A percentile compares a stretch with the other conserved stretches of the same genome.
Evolutionary conservation across 179 eudicot species (phyloP).

Genomic region (Heliamphora pulchella): DNA sequence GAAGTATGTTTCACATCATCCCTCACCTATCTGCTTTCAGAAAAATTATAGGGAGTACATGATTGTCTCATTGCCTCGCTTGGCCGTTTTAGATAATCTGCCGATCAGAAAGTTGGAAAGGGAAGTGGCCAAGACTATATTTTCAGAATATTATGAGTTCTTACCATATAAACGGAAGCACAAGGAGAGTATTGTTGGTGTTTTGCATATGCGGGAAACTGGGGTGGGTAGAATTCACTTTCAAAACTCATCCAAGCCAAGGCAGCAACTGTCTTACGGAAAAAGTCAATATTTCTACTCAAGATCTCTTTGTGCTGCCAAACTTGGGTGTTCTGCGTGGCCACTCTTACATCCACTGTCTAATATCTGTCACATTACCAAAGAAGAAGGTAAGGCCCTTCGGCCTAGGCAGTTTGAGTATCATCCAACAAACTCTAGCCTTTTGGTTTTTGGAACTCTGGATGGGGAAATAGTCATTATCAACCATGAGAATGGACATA

Average conservation of each 20-base stretch:
- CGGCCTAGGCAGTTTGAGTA: slow-evolving; percentile 88
- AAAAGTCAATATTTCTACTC: slow-evolving; percentile 39
- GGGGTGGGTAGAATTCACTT: slow-evolving; percentile 22
- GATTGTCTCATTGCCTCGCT: slow-evolving; percentile 44
- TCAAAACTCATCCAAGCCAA: slow-evolving; percentile 19
- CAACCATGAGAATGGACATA: slow-evolving; percentile 61
- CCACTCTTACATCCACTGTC: slow-evolving; percentile 47
- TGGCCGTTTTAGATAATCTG: slow-evolving; percentile 46
- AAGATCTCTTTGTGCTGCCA: slow-evolving; percentile 70
- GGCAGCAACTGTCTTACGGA: slow-evolving; percentile 18
- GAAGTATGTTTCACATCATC: slow-evolving; percentile 48
- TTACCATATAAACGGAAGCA: slow-evolving; percentile 51
- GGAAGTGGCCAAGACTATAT: slow-evolving; percentile 36
- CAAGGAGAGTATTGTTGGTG: slow-evolving; percentile 34
- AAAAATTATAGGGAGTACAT: slow-evolving; percentile 53
- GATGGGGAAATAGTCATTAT: slow-evolving; percentile 73
- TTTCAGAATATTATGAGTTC: slow-evolving; percentile 50
- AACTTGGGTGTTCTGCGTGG: slow-evolving; percentile 52
- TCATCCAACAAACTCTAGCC: slow-evolving; percentile 60
- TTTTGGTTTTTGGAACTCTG: slow-evolving; percentile 74
- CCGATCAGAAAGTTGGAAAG: slow-evolving; percentile 35
- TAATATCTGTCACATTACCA: slow-evolving; percentile 25
- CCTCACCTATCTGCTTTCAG: slow-evolving; percentile 61
- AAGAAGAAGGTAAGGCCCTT: slow-evolving; percentile 38
- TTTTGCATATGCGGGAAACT: slow-evolving; percentile 54